Evolutionary conservation across 2,329 filamentous ascomycete genomes (phyloP), one percentile per base, ranked within the genome.

Genomic region (Apiospora hydei): DNA sequence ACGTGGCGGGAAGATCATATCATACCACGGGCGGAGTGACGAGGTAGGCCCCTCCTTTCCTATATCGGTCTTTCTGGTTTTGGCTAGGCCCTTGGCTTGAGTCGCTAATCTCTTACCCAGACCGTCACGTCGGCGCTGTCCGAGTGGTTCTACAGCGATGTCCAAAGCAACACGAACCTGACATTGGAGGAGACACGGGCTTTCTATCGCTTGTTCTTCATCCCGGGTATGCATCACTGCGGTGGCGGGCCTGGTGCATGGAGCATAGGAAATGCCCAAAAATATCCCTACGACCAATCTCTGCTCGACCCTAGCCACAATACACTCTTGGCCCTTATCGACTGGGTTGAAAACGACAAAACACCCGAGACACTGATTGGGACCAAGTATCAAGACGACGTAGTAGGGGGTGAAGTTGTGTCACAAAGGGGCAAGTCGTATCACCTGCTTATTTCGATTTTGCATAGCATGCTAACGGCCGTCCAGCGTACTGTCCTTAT

Each of bases 131-230:
- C 74, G 10, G 71, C 72, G 11, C 46, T 72, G 0, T 72, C 74
- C 11, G 70, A 71, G 30, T 66, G 66, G 26, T 73, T 71, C 46
- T 76, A 71, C 69, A 67, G 38, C 34, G 68, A 49, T n/a, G 73
- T 74, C 21, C 73, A 75, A 51, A 73, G 70, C 46, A 44, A 71
- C 18, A 67, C 73, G 3, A 69, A 73, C 13, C 53, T 75, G 21
- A 51, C 70, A 6, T 24, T 72, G 3, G 51, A 70, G 43, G 73
- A 72, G 8, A 72, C 70, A 21, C 71, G 74, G 16, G 82, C 83
- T 70, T 77, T 79, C 70, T 82, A 83, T 76, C 76, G 73, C 43
- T 66, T 75, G 38, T 73, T 76, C 72, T 69, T 76, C 70, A 24
- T 75, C 1, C 75, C 75, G 3, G 74, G 75, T 1, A 74, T 75